A percentile compares a stretch with the other conserved stretches of the same genome.
Conservation (phyloP, 2,329 filamentous ascomycete genomes). For the Pochonia chlamydosporia region DNA sequence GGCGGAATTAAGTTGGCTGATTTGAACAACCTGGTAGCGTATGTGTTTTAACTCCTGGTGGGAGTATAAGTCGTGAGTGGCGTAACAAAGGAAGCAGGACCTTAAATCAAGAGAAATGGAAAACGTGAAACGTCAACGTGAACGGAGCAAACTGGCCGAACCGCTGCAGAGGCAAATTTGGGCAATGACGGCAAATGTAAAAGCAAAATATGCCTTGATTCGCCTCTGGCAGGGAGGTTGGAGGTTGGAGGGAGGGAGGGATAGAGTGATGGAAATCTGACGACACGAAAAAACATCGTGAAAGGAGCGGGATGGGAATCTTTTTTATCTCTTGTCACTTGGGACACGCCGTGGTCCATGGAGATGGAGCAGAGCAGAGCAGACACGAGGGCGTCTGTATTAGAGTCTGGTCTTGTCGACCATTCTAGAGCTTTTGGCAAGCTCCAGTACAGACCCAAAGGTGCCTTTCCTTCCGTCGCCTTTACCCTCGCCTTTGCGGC, state of each 20-base stretch:
- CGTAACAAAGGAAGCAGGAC: neutral
- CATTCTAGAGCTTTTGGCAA: conserved; percentile 6
- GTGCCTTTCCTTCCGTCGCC: too few species aligned
- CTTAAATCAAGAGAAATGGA: too few species aligned
- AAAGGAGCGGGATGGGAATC: conserved; percentile 7
- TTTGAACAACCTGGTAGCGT: neutral
- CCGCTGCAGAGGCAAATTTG: too few species aligned
- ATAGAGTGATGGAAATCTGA: neutral
- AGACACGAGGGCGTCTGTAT: too few species aligned
- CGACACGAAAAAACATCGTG: neutral
- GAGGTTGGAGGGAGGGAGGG: too few species aligned
- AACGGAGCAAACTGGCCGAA: neutral
- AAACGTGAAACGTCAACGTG: neutral
- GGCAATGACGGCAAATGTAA: neutral
- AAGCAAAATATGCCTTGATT: neutral
- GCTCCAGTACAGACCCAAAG: conserved; percentile 2
- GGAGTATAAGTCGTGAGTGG: conserved; percentile 1
- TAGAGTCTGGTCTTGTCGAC: too few species aligned
- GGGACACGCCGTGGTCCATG: conserved; percentile 12
- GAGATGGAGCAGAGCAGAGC: conserved; percentile 8
- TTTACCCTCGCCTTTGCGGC: neutral
- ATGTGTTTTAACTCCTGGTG: too few species aligned
- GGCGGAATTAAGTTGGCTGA: neutral
- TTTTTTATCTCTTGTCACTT: conserved; percentile 12
- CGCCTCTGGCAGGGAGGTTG: neutral